phyloP scores from a whole-genome alignment of 305 asterid species.

The Petunia hybrid region DNA sequence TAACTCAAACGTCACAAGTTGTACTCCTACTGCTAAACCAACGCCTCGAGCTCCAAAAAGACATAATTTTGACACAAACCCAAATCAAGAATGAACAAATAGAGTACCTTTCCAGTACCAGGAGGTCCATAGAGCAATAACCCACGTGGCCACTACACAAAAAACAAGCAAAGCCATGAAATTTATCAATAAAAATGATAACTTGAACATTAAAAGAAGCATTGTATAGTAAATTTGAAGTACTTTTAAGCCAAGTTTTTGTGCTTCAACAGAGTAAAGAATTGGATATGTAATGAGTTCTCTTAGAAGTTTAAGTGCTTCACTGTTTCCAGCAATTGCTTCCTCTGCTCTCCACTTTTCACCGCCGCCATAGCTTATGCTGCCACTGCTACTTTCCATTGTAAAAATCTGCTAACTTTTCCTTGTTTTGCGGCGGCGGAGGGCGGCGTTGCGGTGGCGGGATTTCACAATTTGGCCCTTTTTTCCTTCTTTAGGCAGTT shows the following conservation, averaged over 20 bases:
- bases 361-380: slow-evolving; percentile 27
- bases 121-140: slow-evolving; percentile 96
- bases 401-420: neutral
- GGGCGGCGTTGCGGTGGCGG: too few species aligned
- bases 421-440: too few species aligned
- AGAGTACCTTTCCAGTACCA: slow-evolving; percentile 91
- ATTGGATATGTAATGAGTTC: slow-evolving; percentile 75
- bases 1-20: too few species aligned
- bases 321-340: slow-evolving; percentile 71
- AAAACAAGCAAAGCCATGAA: neutral
- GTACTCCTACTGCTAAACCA: too few species aligned
- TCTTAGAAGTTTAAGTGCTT: slow-evolving; percentile 72
- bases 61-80: neutral
- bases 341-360: slow-evolving; percentile 71
- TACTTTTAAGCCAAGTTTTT: slow-evolving; percentile 78
- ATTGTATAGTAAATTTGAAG: neutral
- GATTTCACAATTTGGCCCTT: too few species aligned
- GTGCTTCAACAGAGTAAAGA: slow-evolving; percentile 67
- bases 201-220: neutral
- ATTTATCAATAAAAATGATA: neutral
- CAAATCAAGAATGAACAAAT: neutral
- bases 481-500: too few species aligned
- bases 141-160: slow-evolving; percentile 81
- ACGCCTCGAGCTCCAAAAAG: neutral
- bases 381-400: slow-evolving; percentile 45